Base-by-base conservation (phyloP, 1,139 yeast species). In the Candida sanyaensis region DNA sequence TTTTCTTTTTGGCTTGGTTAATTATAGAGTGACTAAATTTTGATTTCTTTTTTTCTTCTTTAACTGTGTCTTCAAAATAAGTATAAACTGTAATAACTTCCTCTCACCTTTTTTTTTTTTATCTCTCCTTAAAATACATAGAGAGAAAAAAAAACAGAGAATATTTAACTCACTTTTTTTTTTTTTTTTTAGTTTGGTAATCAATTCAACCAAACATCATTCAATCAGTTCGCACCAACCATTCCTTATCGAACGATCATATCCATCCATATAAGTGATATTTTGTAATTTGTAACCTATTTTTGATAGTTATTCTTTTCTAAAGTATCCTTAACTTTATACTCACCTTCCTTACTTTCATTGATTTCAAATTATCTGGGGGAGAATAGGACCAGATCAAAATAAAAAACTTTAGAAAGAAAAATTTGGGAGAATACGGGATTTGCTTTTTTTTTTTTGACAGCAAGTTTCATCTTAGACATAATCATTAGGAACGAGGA, bases 371-470 rank as follows among this genome's bases (percentile, higher is more conserved):
- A 31, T 11, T 10, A 28, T 28, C 30, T 28, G 30, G 30, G 30
- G 30, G 30, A 28, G 30, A 28, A 30, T 30, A 10, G 33, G 38
- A 34, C 38, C 38, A 34, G 38, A 34, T 34, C 38, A 34, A 34
- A 34, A 21, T 34, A 34, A 21, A n/a, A n/a, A 33, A 17, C 21
- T 17, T 17, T 17, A 17, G n/a, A 17, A 17, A 17, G 21, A 17
- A 17, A 17, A 17, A 17, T 17, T 17, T 17, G 21, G 21, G 3
- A 17, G 21, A 17, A 17, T 17, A 17, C 21, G 21, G 21, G 21
- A 17, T 17, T 17, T 17, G 21, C 21, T 12, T 31, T 31, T 31
- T n/a, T n/a, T n/a, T 21, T 34, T 34, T 34, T 23, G 38, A 34
- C 38, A 34, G 38, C 38, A 34, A 23, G 24, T 34, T 17, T 17